These are phyloP conservation scores for Casuarina cunninghamiana DNA, from an alignment of 306 rosid species.

Conservation along the genomic window DNA sequence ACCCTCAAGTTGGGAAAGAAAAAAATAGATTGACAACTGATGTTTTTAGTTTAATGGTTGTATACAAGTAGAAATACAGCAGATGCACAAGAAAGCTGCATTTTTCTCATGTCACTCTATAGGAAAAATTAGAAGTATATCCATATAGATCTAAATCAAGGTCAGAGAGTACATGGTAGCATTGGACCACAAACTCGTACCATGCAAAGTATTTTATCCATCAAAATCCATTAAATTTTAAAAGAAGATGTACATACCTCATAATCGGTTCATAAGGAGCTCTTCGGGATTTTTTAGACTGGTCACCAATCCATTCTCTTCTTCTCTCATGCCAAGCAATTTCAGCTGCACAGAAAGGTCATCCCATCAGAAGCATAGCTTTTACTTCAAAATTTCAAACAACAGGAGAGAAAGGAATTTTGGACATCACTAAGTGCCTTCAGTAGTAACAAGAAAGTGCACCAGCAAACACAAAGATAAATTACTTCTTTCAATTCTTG, in stretches of 20 bases:
- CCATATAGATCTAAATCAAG: background rate
- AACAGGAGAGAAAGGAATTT: background rate
- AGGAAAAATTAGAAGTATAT: background rate
- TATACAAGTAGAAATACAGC: background rate
- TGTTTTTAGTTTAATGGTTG: background rate
- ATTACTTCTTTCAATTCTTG: background rate
- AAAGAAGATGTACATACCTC: conserved; percentile 44
- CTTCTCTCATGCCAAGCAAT: conserved; percentile 63
- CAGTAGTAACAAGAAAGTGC: conserved; percentile 4
- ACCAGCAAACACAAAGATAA: background rate
- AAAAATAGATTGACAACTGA: background rate
- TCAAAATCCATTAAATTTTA: background rate
- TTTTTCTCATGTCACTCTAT: background rate
- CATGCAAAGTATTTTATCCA: background rate
- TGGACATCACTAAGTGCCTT: background rate
- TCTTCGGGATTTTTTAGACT: conserved; percentile 36
- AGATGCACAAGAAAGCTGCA: background rate
- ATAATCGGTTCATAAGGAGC: conserved; percentile 49
- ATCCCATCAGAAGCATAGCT: conserved; percentile 7
- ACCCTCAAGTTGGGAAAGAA: background rate
- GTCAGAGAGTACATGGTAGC: background rate
- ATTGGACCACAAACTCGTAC: background rate
- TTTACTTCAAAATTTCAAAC: conserved; percentile 1
- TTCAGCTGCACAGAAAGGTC: conserved; percentile 53
- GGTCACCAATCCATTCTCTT: conserved; percentile 65